Percentiles rank a stretch among this genome's conserved stretches.
Conservation (phyloP, 345 rosid genomes). For the Acer saccharum region DNA sequence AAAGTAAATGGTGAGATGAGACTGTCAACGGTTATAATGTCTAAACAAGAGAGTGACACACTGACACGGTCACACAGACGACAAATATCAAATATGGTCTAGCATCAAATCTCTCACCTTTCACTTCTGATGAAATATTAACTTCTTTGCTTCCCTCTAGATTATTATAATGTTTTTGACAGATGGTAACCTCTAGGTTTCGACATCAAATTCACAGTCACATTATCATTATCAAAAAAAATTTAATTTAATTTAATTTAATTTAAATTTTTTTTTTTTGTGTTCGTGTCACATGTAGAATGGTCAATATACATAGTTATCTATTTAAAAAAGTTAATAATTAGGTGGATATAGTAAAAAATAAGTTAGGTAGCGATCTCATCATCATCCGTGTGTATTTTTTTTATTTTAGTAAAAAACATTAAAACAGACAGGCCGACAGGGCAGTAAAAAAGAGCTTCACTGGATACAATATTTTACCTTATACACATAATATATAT, state of each 20-base stretch:
- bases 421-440: too few relatives aligned
- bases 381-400: background rate
- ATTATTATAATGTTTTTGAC: too few relatives aligned
- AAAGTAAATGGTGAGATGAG: slow-evolving; percentile 32
- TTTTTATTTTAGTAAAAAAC: background rate
- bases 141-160: too few relatives aligned
- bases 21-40: slow-evolving; percentile 37
- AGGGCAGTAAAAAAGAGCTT: too few relatives aligned
- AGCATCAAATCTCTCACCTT: slow-evolving; percentile 37
- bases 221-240: too few relatives aligned
- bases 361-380: background rate
- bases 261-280: too few relatives aligned
- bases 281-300: background rate
- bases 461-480: background rate
- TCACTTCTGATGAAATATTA: background rate
- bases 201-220: background rate
- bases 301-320: background rate
- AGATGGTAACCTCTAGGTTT: background rate
- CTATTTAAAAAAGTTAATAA: background rate
- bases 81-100: slow-evolving; percentile 18
- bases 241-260: too few relatives aligned
- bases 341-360: background rate
- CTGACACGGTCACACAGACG: slow-evolving; percentile 11
- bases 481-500: too few relatives aligned
- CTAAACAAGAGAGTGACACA: slow-evolving; percentile 26